Conservation (phyloP, 352 stramenopile species). For the Lagenidium sp. region DNA sequence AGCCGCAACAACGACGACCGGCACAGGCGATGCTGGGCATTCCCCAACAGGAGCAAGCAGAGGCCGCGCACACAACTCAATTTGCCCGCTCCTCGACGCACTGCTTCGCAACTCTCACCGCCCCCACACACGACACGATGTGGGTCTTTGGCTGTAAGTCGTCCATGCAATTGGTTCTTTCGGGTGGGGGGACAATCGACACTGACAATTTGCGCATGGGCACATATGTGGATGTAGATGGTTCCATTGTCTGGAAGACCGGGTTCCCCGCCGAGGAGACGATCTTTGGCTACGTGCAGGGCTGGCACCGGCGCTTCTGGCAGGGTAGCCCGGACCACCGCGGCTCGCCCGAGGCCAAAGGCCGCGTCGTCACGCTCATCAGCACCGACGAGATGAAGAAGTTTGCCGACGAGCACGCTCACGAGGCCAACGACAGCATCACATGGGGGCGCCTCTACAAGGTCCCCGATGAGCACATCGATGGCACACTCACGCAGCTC, state of each 20-base stretch:
- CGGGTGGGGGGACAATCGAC: background rate
- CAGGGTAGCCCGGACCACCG: constrained; percentile 84
- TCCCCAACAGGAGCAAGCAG: too few relatives aligned
- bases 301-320: constrained; percentile 86
- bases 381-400: constrained; percentile 62
- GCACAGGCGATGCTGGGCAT: too few relatives aligned
- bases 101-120: too few relatives aligned
- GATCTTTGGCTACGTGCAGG: constrained; percentile 68
- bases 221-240: too few relatives aligned
- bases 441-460: constrained; percentile 86
- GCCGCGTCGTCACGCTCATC: constrained; percentile 84
- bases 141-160: constrained; percentile 66
- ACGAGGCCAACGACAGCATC: constrained; percentile 49
- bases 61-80: too few relatives aligned
- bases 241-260: constrained; percentile 78
- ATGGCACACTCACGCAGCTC: constrained; percentile 64
- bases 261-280: constrained; percentile 58
- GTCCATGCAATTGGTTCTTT: background rate
- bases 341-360: constrained; percentile 60
- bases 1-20: too few relatives aligned
- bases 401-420: constrained; percentile 65
- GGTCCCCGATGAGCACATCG: constrained; percentile 69
- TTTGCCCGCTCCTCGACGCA: too few relatives aligned
- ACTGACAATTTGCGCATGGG: too few relatives aligned
- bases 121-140: too few relatives aligned